These are phyloP conservation scores for Bauhinia variegata DNA, from an alignment of 306 rosid species.

Conservation along the genomic window DNA sequence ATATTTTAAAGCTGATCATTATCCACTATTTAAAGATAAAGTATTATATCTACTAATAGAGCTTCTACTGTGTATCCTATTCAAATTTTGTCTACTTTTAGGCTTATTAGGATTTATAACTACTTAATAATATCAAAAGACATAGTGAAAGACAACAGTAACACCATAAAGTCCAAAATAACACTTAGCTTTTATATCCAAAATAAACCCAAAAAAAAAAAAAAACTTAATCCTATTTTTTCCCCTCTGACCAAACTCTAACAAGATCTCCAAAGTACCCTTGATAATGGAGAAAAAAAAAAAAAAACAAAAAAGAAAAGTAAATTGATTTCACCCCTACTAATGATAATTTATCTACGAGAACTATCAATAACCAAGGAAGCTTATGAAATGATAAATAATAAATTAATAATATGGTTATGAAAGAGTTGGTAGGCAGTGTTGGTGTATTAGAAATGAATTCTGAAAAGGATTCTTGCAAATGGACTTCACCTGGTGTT, in stretches of 20 bases:
- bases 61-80: neutral
- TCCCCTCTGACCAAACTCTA: neutral
- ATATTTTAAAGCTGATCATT: no score
- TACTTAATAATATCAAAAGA: neutral
- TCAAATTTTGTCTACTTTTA: neutral
- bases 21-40: no score
- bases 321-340: neutral
- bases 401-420: slow-evolving; percentile 17
- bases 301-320: neutral
- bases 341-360: slow-evolving; percentile 4
- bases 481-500: neutral
- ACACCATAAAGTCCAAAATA: neutral
- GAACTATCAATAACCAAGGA: slow-evolving; percentile 2
- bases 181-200: neutral
- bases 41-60: neutral
- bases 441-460: neutral
- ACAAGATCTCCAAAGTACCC: neutral
- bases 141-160: neutral
- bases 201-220: no score
- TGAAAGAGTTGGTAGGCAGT: slow-evolving; percentile 25
- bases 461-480: slow-evolving; percentile 13
- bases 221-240: neutral
- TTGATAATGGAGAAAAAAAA: neutral
- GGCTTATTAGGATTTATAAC: neutral
- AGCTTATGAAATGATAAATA: slow-evolving; percentile 6